Base-by-base conservation (phyloP, 1,284 basidiomycete species). In the Marasmius sp. region DNA sequence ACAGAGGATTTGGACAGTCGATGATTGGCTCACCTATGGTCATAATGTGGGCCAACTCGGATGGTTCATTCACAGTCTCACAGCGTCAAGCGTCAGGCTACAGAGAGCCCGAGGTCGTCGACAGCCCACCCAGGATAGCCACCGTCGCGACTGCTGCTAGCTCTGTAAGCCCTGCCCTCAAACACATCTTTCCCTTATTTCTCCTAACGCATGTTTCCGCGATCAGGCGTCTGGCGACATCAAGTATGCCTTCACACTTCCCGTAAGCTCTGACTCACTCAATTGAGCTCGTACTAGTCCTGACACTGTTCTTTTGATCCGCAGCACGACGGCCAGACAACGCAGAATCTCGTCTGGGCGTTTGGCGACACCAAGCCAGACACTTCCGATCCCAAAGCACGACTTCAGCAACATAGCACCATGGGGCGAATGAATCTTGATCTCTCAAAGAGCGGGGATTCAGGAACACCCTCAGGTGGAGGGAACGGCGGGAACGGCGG, bases 21-120 rank as follows among this genome's bases (percentile, higher is more conserved):
- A 88, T 88, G 86, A 69, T 76, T 7, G 71, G 78, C 63, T 75
- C 81, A 8, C 81, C 84, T 0, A 85, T 89, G 84, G 83, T 89
- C 55, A 84, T 91, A 52, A 81, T 85, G 73, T 91, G 88, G 88
- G 74, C 82, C 7, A 86, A 87, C 67, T 71, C 72, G 11, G 80
- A 85, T 64, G 81, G 81, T 7, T 73, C 77, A 1, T 75, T 86
- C 50, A 86, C 85, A 10, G 72, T 89, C 37, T 87, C 85, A 14
- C 88, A 90, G 69, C 80, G 88, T 38, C 71, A 71, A 34, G 82
- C 88, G 0, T 61, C 75, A 1, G 66, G 66, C 6, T 72, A 85
- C 57, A 69, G 74, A 0, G 76, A 80, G 77, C 88, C 88, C 1
- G 79, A 70, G n/a, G 77, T 85, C 20, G 82, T 79, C 54, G 59